Conservation (phyloP, 225 moss, liverwort and hornwort species). For the Ulota crispa region DNA sequence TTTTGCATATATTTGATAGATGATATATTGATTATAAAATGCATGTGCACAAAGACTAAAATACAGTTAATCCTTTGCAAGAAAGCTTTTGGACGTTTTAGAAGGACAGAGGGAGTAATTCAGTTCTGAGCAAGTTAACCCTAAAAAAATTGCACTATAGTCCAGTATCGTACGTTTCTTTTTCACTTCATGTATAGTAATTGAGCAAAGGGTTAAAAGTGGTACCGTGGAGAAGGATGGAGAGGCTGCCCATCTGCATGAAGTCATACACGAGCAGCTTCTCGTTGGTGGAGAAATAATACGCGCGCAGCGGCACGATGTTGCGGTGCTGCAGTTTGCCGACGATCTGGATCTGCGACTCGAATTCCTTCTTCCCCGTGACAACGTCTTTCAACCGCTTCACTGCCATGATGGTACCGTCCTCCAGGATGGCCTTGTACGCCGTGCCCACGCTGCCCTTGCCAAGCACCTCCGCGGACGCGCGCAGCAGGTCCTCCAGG, state of each 20-base stretch:
- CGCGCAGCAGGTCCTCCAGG: slow-evolving; percentile 74
- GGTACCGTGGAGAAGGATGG: slow-evolving; percentile 71
- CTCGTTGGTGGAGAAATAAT: slow-evolving; percentile 75
- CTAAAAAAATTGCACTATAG: too few species aligned
- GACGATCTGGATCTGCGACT: slow-evolving; percentile 60
- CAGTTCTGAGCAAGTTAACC: too few species aligned
- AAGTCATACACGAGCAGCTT: slow-evolving; percentile 84
- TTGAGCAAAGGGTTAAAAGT: neutral
- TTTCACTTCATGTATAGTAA: too few species aligned
- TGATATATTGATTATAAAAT: too few species aligned
- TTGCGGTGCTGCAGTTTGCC: slow-evolving; percentile 73
- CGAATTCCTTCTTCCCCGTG: slow-evolving; percentile 65
- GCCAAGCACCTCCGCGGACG: slow-evolving; percentile 87
- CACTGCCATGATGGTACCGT: slow-evolving; percentile 66
- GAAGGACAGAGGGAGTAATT: too few species aligned
- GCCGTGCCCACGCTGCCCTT: slow-evolving; percentile 91
- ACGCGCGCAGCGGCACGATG: slow-evolving; percentile 70
- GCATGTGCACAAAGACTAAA: too few species aligned
- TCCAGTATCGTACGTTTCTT: too few species aligned
- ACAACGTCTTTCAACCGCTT: slow-evolving; percentile 74
- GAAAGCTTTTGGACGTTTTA: too few species aligned
- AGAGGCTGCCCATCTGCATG: slow-evolving; percentile 75
- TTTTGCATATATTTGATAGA: too few species aligned
- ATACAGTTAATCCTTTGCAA: too few species aligned
- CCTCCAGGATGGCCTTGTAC: slow-evolving; percentile 80